These are phyloP conservation scores for Penicillium nucicola DNA, from an alignment of 495 filamentous ascomycete species.

Conservation along the genomic window DNA sequence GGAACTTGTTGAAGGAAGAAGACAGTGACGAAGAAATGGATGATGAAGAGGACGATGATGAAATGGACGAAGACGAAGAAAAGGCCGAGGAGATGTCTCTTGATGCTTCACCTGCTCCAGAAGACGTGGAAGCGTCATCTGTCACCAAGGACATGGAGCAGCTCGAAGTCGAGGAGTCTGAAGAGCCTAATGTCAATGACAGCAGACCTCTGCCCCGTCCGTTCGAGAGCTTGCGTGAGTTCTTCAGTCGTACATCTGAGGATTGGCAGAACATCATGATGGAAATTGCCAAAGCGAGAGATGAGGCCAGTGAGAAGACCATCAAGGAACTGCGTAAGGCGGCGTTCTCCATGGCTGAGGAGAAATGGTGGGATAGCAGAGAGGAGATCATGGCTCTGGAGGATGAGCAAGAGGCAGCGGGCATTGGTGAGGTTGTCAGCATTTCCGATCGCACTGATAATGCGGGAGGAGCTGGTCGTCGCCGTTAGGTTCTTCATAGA, in stretches of 20 bases:
- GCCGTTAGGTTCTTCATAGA: slow-evolving; percentile 40
- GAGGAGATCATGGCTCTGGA: slow-evolving; percentile 92
- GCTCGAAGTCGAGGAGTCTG: slow-evolving; percentile 54
- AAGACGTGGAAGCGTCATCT: slow-evolving; percentile 35
- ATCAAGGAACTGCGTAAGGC: slow-evolving; percentile 89
- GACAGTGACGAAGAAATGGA: slow-evolving; percentile 68
- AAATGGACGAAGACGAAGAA: slow-evolving; percentile 54
- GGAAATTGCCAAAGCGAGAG: slow-evolving; percentile 59
- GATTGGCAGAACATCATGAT: slow-evolving; percentile 88
- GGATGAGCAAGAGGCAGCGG: slow-evolving; percentile 93
- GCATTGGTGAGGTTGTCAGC: slow-evolving; percentile 92
- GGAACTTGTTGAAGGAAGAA: slow-evolving; percentile 71
- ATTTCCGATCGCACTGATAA: slow-evolving; percentile 65
- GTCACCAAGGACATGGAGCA: slow-evolving; percentile 60
- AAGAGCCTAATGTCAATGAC: slow-evolving; percentile 46
- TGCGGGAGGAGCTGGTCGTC: slow-evolving; percentile 54
- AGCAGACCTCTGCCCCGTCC: slow-evolving; percentile 61
- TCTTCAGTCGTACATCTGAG: slow-evolving; percentile 82
- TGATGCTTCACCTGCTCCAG: slow-evolving; percentile 34
- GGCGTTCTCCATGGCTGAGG: slow-evolving; percentile 85
- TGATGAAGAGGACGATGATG: slow-evolving; percentile 67
- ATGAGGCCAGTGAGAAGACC: slow-evolving; percentile 50
- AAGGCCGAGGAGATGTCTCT: slow-evolving; percentile 41
- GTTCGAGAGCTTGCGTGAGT: slow-evolving; percentile 88
- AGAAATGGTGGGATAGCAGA: slow-evolving; percentile 97